Conservation (phyloP, 2,329 filamentous ascomycete species). For the Talaromyces sp. region DNA sequence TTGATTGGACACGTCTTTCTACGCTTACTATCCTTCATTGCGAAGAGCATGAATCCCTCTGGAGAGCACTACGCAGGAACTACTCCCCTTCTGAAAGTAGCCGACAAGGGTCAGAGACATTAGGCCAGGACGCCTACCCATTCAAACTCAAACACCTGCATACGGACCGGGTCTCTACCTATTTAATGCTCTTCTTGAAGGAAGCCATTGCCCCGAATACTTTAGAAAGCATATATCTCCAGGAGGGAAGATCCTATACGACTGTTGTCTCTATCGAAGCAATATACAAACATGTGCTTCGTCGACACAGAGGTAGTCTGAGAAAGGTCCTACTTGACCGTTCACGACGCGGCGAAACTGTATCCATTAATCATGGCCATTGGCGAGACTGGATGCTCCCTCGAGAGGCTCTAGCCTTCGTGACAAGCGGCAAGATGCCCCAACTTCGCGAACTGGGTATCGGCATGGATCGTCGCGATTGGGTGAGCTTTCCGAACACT, state of each 20-base stretch:
- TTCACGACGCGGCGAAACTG: slow-evolving; percentile 52
- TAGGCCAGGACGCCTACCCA: slow-evolving; percentile 49
- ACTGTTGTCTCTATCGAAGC: slow-evolving; percentile 63
- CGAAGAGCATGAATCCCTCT: slow-evolving; percentile 68
- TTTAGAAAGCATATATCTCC: slow-evolving; percentile 74
- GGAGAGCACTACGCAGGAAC: slow-evolving; percentile 66
- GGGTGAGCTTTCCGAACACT: slow-evolving; percentile 52
- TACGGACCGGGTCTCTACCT: slow-evolving; percentile 67
- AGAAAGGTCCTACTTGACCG: slow-evolving; percentile 73
- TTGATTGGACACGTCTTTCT: slow-evolving; percentile 72
- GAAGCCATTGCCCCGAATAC: slow-evolving; percentile 75
- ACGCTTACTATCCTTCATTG: slow-evolving; percentile 73
- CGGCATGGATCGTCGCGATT: slow-evolving; percentile 70
- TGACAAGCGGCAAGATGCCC: slow-evolving; percentile 73
- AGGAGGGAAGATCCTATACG: slow-evolving; percentile 59
- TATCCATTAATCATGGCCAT: slow-evolving; percentile 41
- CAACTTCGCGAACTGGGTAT: slow-evolving; percentile 69
- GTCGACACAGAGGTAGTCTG: slow-evolving; percentile 67
- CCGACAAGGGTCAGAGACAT: not conserved
- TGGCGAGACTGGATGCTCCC: slow-evolving; percentile 71
- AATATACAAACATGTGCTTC: slow-evolving; percentile 68
- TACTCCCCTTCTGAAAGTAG: slow-evolving; percentile 48
- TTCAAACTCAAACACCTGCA: slow-evolving; percentile 71
- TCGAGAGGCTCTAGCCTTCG: slow-evolving; percentile 65
- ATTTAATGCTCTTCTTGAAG: slow-evolving; percentile 70